Evolutionary conservation across 106 monocot species (phyloP), one percentile per base, ranked within the genome.

Genomic region (Alisma plantagoaquatica): DNA sequence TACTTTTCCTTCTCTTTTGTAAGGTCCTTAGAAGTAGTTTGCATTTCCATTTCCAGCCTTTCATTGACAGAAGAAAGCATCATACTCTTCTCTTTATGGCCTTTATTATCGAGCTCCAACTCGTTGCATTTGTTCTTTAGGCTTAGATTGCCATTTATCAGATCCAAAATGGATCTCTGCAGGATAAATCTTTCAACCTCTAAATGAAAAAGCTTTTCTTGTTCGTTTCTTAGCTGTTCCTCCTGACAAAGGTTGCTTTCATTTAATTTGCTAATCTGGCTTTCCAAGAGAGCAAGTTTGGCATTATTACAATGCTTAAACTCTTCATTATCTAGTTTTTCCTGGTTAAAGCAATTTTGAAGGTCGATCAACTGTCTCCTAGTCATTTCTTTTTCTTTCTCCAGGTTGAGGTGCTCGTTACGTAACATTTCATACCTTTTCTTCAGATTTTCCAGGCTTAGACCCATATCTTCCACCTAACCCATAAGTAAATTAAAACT

Each of bases 381-480:
- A 28, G 46, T 63, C 2, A 46, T 31, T 33, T 76, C 62, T 54
- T 69, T 79, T n/a, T 92, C 79, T 10, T 20, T 59, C 31, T 59
- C 68, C 30, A 92, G 51, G 49, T 49, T 33, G 17, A 41, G 49
- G 32, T 62, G 27, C 20, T 60, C 66, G 17, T 70, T 53, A 57
- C 75, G 60, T 27, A 87, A 33, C 29, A 51, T 57, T 43, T 50
- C 50, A 70, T 56, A 72, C n/a, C 35, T 73, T 23, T 9, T 53
- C 54, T 61, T 63, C 54, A 75, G 28, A 25, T 59, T 78, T 42
- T 51, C 29, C 46, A 90, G 46, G 49, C 27, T 67, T 7, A 32
- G 18, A 20, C 25, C 55, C 42, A 69, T 66, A 27, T 29, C 64
- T 52, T 85, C 75, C 7, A 90, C 59, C 89, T 98, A 70, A n/a